Evolutionary conservation across 2,329 filamentous ascomycete genomes (phyloP), one percentile per base, ranked within the genome.

Genomic region (Scortechinia acanthostroma): DNA sequence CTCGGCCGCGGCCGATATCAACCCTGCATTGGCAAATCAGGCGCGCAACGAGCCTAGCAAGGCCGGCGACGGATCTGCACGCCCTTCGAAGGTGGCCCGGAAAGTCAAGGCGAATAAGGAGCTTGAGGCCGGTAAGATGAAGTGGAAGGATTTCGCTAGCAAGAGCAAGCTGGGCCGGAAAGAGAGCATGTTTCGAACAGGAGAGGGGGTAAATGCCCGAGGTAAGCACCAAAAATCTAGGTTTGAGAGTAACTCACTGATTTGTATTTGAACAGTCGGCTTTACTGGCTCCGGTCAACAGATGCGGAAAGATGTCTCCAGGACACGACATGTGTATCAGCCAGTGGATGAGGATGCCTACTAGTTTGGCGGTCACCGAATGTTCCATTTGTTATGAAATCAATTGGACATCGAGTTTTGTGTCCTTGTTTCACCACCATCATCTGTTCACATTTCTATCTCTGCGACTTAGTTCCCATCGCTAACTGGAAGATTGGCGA

Each of bases 221-320:
- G 77, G 77, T 79, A 63, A 48, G 59, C 43, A 25, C 22, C 33
- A 16, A 42, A 16, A 42, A 4, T 21, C 13, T 4, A 25, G 16
- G 22, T 4, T 40, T 23, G n/a, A n/a, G n/a, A n/a, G n/a, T n/a
- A n/a, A n/a, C 42, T 2, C 43, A n/a, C 46, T 42, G n/a, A 33
- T 13, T 35, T 20, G 40, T 48, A 35, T 35, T 42, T 45, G 16
- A 47, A 16, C 50, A 81, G 80, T 83, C 46, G 80, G 80, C 14
- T 81, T 83, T 50, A 81, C 76, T 2, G 80, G 80, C 37, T 82
- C 77, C 42, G 80, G 80, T 42, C 76, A 79, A 55, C 66, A 72
- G 50, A 83, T 83, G 80, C 75, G 76, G 44, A 80, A 80, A 53
- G 80, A 81, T 51, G 68, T 69, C 14, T 64, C 69, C 35, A 64